Conservation (phyloP, 2,329 filamentous ascomycete species). For the Dothistroma septosporum region DNA sequence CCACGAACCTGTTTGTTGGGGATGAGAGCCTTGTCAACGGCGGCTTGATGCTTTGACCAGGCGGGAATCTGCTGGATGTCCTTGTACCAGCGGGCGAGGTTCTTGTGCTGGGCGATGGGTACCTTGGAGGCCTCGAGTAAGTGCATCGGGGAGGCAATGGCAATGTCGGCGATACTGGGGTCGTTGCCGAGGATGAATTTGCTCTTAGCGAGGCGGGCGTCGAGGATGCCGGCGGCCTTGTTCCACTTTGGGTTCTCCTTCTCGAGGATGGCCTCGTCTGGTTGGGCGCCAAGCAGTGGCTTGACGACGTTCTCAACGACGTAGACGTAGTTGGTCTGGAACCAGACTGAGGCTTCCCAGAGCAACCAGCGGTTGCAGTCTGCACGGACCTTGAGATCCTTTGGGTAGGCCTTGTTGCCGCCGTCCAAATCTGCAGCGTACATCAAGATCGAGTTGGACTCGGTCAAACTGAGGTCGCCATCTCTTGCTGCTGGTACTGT, state of each 20-base stretch:
- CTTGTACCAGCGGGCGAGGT: constrained; percentile 39
- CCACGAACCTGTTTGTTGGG: constrained; percentile 38
- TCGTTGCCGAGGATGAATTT: constrained; percentile 39
- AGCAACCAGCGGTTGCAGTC: constrained; percentile 42
- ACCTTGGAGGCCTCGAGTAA: constrained; percentile 35
- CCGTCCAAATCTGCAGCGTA: constrained; percentile 39
- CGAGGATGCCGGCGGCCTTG: constrained; percentile 37
- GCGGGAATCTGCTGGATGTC: constrained; percentile 37
- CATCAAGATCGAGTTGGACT: constrained; percentile 42
- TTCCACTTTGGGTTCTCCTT: constrained; percentile 36
- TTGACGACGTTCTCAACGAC: constrained; percentile 42
- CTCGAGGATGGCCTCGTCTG: constrained; percentile 37
- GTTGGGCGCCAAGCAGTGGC: constrained; percentile 36
- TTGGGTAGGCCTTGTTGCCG: constrained; percentile 36
- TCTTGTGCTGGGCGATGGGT: constrained; percentile 39
- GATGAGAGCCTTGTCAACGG: constrained; percentile 38
- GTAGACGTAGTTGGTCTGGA: constrained; percentile 40
- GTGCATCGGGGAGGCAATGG: constrained; percentile 41
- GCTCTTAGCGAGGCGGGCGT: constrained; percentile 36
- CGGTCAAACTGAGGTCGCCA: constrained; percentile 39
- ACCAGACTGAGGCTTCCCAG: constrained; percentile 43
- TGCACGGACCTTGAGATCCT: constrained; percentile 39
- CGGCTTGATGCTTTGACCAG: constrained; percentile 41
- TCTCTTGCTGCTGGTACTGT: constrained; percentile 41
- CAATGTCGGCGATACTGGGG: constrained; percentile 42